Evolutionary conservation across 805 yeast genomes (phyloP), one percentile per base, ranked within the genome.

Genomic region (Cyberlindnera maclurae): DNA sequence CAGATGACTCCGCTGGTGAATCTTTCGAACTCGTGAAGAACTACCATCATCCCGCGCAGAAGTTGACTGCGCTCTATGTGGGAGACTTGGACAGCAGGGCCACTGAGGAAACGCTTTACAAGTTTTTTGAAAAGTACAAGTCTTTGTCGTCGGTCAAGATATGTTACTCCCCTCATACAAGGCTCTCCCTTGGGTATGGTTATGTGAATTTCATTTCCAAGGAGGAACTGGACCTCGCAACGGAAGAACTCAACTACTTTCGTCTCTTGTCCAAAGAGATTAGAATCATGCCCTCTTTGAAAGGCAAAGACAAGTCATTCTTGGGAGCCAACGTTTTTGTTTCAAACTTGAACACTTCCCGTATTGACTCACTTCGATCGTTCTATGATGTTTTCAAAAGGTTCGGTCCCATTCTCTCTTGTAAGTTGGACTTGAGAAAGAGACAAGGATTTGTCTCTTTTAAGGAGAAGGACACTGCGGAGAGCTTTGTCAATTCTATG

Each of bases 121-220:
- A 63, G 1, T 50, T 65, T 31, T 80, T 83, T 44, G 47, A 55
- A 1, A 47, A 48, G 12, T 69, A 44, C 42, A 66, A 71, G 9
- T 64, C 78, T 0, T 65, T 80, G 12, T 55, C 69, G 12, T 73
- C 83, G 4, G 75, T 77, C 24, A 81, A 79, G 52, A 65, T 83
- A 30, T 77, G 87, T 46, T 61, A 67, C 39, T 75, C 76, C 47
- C 70, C 74, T 18, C 60, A 63, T 26, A 63, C 73, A n/a, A 71
- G 71, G 17, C 60, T 67, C 35, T 74, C 88, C 1, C 60, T 85
- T 40, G 82, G 87, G 3, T 81, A 82, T 58, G 93, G 87, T 0
- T 83, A 82, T 54, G 77, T 82, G 15, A 80, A 82, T 40, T 81
- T 79, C 54, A 58, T 60, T 7, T 59, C 56, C 4, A 64, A 65